A percentile compares a stretch with the other conserved stretches of the same genome.
Conservation (phyloP, 2,329 filamentous ascomycete genomes). For the Fusarium sp. region DNA sequence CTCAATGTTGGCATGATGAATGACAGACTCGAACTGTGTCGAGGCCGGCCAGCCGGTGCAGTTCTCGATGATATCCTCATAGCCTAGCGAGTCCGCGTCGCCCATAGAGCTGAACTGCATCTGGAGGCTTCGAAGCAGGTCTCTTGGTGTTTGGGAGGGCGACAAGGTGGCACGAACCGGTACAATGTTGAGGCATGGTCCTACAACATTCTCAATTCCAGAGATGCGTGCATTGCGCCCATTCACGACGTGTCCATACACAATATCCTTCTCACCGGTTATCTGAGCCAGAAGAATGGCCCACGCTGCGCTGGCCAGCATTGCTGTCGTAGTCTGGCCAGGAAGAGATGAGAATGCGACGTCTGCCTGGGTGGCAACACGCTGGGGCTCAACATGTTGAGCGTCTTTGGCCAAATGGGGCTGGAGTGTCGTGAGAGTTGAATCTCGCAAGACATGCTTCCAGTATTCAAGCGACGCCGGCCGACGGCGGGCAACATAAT, state of each 20-base stretch:
- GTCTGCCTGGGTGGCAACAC: no score
- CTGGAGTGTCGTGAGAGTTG: no score
- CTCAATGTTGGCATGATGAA: slow-evolving; percentile 40
- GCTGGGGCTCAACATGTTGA: no score
- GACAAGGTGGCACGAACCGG: slow-evolving; percentile 53
- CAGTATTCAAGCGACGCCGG: no score
- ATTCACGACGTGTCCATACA: slow-evolving; percentile 55
- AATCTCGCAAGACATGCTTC: no score
- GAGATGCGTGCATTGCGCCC: slow-evolving; percentile 53
- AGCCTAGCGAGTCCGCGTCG: slow-evolving; percentile 31
- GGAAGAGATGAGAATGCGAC: background rate
- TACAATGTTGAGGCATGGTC: slow-evolving; percentile 55
- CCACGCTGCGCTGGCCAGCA: slow-evolving; percentile 54
- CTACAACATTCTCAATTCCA: slow-evolving; percentile 51
- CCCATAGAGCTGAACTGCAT: slow-evolving; percentile 20
- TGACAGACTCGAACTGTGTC: slow-evolving; percentile 17
- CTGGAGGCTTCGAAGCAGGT: slow-evolving; percentile 23
- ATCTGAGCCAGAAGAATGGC: slow-evolving; percentile 51
- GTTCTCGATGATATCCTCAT: slow-evolving; percentile 24
- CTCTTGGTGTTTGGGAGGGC: background rate
- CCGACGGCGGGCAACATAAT: no score
- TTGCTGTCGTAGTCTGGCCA: background rate
- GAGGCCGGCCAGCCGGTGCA: slow-evolving; percentile 31
- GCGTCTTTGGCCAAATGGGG: no score
- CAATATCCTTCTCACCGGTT: slow-evolving; percentile 50